phyloP scores from a whole-genome alignment of 1,284 basidiomycete species.

The Anthracocystis panici-leucophaei region DNA sequence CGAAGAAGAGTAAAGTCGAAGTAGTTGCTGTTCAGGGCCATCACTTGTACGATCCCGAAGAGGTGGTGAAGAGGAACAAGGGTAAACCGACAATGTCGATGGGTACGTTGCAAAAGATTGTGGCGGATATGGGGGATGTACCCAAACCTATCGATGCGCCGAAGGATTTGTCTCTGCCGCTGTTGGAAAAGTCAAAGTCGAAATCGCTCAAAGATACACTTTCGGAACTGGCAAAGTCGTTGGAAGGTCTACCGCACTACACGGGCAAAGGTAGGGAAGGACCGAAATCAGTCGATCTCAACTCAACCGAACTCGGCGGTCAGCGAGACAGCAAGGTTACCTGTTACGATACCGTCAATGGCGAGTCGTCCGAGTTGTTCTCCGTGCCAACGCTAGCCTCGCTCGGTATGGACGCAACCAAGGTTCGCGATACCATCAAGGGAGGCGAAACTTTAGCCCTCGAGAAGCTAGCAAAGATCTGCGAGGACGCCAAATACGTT shows the following conservation, averaged over 20 bases:
- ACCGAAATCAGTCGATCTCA: conserved; percentile 49
- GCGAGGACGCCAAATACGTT: conserved; percentile 70
- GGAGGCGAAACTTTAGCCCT: conserved; percentile 73
- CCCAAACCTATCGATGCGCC: conserved; percentile 55
- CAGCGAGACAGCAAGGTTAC: conserved; percentile 54
- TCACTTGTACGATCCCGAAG: conserved; percentile 54
- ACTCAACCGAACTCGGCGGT: conserved; percentile 52
- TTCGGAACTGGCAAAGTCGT: conserved; percentile 36
- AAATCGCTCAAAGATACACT: conserved; percentile 33
- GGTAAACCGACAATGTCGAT: conserved; percentile 60
- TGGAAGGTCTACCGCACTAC: conserved; percentile 57
- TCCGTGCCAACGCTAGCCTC: conserved; percentile 72
- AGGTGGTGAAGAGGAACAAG: conserved; percentile 52
- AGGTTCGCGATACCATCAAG: conserved; percentile 69
- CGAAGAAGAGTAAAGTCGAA: conserved; percentile 52
- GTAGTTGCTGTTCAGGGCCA: conserved; percentile 55
- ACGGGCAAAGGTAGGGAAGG: conserved; percentile 46
- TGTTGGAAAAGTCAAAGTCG: conserved; percentile 20
- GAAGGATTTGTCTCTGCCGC: conserved; percentile 40
- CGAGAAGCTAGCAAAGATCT: conserved; percentile 70
- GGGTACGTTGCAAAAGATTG: conserved; percentile 50
- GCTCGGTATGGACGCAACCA: conserved; percentile 70
- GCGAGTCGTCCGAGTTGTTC: conserved; percentile 70
- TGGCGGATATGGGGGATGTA: conserved; percentile 40
- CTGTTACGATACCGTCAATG: conserved; percentile 70